Evolutionary conservation across 202 grass and related monocot genomes (phyloP), one percentile per base, ranked within the genome.

Genomic region (Digitaria exilis): DNA sequence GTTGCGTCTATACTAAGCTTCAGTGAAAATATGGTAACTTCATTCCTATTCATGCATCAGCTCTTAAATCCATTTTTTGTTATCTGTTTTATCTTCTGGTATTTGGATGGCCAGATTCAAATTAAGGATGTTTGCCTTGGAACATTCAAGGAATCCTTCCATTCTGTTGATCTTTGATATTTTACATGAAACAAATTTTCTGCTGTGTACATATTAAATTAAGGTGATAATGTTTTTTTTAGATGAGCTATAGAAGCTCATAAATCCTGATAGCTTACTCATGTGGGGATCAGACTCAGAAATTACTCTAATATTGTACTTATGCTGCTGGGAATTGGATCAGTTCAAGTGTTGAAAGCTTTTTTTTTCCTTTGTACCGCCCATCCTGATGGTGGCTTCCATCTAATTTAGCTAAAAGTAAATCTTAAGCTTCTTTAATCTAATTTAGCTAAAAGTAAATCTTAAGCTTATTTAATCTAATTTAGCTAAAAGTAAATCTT

Each of bases 1-100:
- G 90, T 97, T 35, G 95, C 95, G 84, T 97, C 95, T 45, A 94
- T 97, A 79, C 84, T 94, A 46, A 93, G 90, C 86, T 97, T 94
- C 86, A 89, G 82, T 28, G 95, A 94, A 22, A 91, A 86, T 52
- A 97, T 94, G 92, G 94, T 89, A 90, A 52, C 29, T 73, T 31
- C 34, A 37, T 35, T 12, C n/a, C 55, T 6, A 56, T 32, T 24
- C 11, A 7, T 31, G 21, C 21, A 14, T 12, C 63, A 51, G 43
- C 7, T 9, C 35, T 15, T 56, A 5, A 34, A 34, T 60, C 67
- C 52, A 11, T 29, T 82, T 69, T 81, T 9, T 3, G 0, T 82
- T 52, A n/a, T 75, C n/a, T 32, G 37, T 19, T 32, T 48, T 44
- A 4, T 56, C 48, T 29, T 15, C 34, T 71, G 52, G 63, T 79